A percentile compares a stretch with the other conserved stretches of the same genome.
phyloP scores from a whole-genome alignment of 345 rosid genomes.

The Acer yangbiense region DNA sequence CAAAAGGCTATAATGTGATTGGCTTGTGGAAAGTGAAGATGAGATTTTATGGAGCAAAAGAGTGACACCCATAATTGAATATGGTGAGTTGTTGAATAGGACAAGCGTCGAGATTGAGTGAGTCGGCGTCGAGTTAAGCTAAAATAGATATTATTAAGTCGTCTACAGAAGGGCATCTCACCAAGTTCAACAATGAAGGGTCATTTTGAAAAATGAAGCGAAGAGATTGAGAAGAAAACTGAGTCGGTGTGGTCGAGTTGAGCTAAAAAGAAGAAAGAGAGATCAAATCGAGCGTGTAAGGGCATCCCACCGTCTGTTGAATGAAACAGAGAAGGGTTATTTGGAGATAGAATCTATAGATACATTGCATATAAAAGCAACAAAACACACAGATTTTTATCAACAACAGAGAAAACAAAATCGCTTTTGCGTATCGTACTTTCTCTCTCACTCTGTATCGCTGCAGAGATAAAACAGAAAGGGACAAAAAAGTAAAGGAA shows the following conservation, averaged over 20 bases:
- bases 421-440: not conserved
- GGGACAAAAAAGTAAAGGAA: constrained; percentile 16
- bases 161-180: constrained; percentile 32
- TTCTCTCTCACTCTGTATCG: constrained; percentile 22
- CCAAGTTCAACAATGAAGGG: not conserved
- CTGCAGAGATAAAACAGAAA: constrained; percentile 10
- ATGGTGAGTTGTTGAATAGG: constrained; percentile 24
- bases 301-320: constrained; percentile 65
- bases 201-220: not conserved
- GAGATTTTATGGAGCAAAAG: constrained; percentile 34
- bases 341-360: constrained; percentile 45
- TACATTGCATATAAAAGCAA: constrained; percentile 61
- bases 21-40: constrained; percentile 22
- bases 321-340: constrained; percentile 26
- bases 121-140: constrained; percentile 38
- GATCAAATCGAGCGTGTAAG: not conserved
- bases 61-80: constrained; percentile 40
- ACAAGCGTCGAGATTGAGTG: constrained; percentile 21
- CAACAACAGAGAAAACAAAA: constrained; percentile 24
- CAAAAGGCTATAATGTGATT: constrained; percentile 26
- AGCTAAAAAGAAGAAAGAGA: not conserved
- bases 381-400: constrained; percentile 24
- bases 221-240: not conserved
- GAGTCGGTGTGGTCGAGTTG: not conserved
- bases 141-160: constrained; percentile 38